Evolutionary conservation across 192 early-diverging fungal species (phyloP), one percentile per base, ranked within the genome.

Genomic region (Coemansia sp.): DNA sequence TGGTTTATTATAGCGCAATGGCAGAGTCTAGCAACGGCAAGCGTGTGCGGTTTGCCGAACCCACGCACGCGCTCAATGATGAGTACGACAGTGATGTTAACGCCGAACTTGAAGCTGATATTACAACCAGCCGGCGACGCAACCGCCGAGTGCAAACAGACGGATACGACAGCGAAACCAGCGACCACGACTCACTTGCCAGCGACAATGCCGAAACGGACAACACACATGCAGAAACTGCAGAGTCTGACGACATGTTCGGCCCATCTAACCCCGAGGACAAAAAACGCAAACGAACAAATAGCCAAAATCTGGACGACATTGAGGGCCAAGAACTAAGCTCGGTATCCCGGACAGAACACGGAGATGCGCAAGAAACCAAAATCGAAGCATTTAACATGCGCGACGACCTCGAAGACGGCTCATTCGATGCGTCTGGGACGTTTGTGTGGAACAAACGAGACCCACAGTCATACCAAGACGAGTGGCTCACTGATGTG

Each of bases 351-450:
- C 60, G 74, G 2, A 44, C 58, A 3, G 74, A 60, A 64, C 40
- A 46, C 38, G 38, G 58, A 26, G 17, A 60, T 47, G 31, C n/a
- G n/a, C 11, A 48, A n/a, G 56, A 10, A 56, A 44, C 56, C 0
- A 66, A 54, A 34, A 70, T 92, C 12, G 84, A 87, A 60, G 88
- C 88, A 1, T 92, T 92, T 58, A 86, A 89, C 57, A 91, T 93
- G 88, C 81, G 82, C n/a, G 72, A 84, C 8, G 90, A 91, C 15
- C 49, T 93, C 58, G 86, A 87, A 44, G 88, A 89, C 57, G 84
- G 86, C 6, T 79, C 79, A 26, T 86, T 90, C 60, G 87, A 91
- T 51, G 76, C 79, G 10, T 52, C 82, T 1, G 88, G 91, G 0
- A 86, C 89, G 44, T 97, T 89, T 79, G 71, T 86, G 18, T 86